Conservation (phyloP, 2,329 filamentous ascomycete species). For the Colletotrichum spaethianum region DNA sequence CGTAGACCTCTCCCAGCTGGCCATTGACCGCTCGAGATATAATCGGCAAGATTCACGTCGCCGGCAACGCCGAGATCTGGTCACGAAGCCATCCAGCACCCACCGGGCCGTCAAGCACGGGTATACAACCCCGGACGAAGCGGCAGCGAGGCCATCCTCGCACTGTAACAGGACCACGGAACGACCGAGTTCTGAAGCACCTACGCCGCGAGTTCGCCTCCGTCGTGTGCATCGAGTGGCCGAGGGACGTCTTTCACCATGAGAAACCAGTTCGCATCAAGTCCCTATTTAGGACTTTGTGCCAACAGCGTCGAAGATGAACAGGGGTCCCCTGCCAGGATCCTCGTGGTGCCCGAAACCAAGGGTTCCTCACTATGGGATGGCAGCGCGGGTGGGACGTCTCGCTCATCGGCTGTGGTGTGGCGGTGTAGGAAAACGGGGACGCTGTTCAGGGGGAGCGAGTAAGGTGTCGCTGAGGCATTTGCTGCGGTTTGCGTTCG, state of each 20-base stretch:
- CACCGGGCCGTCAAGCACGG: constrained; percentile 49
- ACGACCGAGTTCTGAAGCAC: constrained; percentile 51
- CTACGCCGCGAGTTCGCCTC: constrained; percentile 69
- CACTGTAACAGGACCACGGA: constrained; percentile 65
- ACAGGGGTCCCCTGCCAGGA: constrained; percentile 42
- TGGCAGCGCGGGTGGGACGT: constrained; percentile 69
- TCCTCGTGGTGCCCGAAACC: constrained; percentile 66
- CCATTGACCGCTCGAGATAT: constrained; percentile 60
- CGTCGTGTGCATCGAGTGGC: constrained; percentile 62
- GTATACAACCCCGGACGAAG: constrained; percentile 59
- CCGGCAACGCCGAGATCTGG: constrained; percentile 64
- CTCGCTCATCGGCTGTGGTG: constrained; percentile 56
- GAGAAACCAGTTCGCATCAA: constrained; percentile 70
- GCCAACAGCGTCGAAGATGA: neutral
- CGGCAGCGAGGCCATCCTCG: constrained; percentile 67
- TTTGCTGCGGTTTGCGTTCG: constrained; percentile 57
- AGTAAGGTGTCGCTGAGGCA: constrained; percentile 58
- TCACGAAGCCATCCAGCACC: constrained; percentile 61
- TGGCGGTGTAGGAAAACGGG: constrained; percentile 60
- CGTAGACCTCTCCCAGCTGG: constrained; percentile 62
- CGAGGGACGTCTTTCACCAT: constrained; percentile 58
- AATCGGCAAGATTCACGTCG: constrained; percentile 59
- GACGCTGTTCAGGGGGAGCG: constrained; percentile 66
- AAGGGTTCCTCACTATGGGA: constrained; percentile 66
- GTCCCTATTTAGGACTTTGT: constrained; percentile 63